Conservation (phyloP, 2,329 filamentous ascomycete genomes). For the Curvularia spicifera region DNA sequence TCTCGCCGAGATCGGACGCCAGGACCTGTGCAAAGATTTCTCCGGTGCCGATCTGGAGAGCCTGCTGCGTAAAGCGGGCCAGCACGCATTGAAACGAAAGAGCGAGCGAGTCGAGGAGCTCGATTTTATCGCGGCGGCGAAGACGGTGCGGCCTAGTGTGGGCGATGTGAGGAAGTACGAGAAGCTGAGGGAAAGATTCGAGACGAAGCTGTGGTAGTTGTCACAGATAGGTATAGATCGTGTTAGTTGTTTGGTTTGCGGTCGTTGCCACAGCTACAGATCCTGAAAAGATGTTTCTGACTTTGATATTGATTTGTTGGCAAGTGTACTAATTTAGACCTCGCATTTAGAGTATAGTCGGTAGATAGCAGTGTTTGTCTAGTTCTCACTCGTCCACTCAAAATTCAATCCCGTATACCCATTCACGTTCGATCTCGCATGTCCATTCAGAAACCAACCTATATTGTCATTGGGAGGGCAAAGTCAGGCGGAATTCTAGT, state of each 20-base stretch:
- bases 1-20: slow-evolving; percentile 68
- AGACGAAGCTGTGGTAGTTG: slow-evolving; percentile 26
- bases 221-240: too few relatives aligned
- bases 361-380: not conserved
- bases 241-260: too few relatives aligned
- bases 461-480: too few relatives aligned
- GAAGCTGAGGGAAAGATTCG: slow-evolving; percentile 58
- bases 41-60: slow-evolving; percentile 71
- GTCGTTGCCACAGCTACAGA: not conserved
- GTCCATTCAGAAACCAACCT: too few relatives aligned
- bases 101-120: slow-evolving; percentile 54
- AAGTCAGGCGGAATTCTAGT: too few relatives aligned
- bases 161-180: slow-evolving; percentile 65
- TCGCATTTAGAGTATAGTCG: not conserved
- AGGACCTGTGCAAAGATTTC: slow-evolving; percentile 73
- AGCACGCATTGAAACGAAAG: slow-evolving; percentile 60
- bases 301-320: not conserved
- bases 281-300: not conserved
- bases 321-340: not conserved
- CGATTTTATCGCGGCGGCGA: slow-evolving; percentile 55
- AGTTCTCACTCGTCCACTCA: too few relatives aligned
- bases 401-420: not conserved
- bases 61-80: slow-evolving; percentile 65
- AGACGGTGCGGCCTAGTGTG: slow-evolving; percentile 59
- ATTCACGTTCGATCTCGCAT: too few relatives aligned